These are phyloP conservation scores for Suhomyces kilbournensis DNA, from an alignment of 805 yeast genomes.

Conservation along the genomic window DNA sequence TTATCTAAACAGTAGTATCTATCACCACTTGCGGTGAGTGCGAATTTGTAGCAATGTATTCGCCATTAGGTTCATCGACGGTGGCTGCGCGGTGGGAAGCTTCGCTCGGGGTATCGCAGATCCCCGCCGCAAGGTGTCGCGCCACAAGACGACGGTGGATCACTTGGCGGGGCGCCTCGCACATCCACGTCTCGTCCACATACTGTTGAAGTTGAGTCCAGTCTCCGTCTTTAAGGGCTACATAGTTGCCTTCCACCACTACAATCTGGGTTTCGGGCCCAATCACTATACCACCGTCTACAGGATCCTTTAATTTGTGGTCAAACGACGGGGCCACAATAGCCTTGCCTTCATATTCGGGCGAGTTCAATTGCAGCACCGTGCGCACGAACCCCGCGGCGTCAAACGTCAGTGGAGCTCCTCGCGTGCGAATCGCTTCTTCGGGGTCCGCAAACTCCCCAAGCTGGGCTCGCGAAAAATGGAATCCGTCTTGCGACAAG, in stretches of 20 bases:
- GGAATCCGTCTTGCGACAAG: slow-evolving; percentile 43
- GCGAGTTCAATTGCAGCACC: slow-evolving; percentile 6
- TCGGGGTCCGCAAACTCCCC: slow-evolving; percentile 48
- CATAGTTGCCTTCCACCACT: slow-evolving; percentile 26
- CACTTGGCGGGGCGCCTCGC: slow-evolving; percentile 13
- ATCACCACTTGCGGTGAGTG: slow-evolving; percentile 7
- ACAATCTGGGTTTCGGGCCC: slow-evolving; percentile 17
- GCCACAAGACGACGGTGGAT: slow-evolving; percentile 16
- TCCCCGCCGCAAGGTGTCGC: slow-evolving; percentile 24
- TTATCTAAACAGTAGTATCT: neutral
- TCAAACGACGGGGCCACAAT: slow-evolving; percentile 33
- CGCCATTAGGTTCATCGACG: slow-evolving; percentile 68
- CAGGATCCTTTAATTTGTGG: slow-evolving; percentile 25
- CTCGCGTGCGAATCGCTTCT: slow-evolving; percentile 63
- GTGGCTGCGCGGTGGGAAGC: slow-evolving; percentile 50
- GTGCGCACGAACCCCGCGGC: slow-evolving; percentile 27
- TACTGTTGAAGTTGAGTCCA: slow-evolving; percentile 17
- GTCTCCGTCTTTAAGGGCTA: slow-evolving; percentile 18
- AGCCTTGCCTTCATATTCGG: slow-evolving; percentile 18
- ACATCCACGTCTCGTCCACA: slow-evolving; percentile 21
- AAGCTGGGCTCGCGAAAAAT: slow-evolving; percentile 31
- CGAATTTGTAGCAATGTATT: slow-evolving; percentile 20
- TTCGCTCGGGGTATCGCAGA: slow-evolving; percentile 31
- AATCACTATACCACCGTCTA: slow-evolving; percentile 18
- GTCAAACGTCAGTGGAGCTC: slow-evolving; percentile 87